A percentile compares a stretch with the other conserved stretches of the same genome.
Evolutionary conservation across 345 rosid genomes (phyloP).

Genomic region (Firmiana major): DNA sequence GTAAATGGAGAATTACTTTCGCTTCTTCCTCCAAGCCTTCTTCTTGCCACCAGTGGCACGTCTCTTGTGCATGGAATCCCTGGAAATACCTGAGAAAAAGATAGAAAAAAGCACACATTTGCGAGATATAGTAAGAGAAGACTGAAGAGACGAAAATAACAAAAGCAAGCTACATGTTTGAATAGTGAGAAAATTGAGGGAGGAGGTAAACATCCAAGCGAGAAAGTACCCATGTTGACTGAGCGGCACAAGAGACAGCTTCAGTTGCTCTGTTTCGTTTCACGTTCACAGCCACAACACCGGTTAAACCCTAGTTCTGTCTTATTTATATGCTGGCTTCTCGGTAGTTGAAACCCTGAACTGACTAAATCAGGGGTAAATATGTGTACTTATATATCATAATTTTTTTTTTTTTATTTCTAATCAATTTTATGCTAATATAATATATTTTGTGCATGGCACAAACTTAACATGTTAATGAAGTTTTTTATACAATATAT

Average conservation of each 20-base stretch:
- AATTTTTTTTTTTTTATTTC: no score
- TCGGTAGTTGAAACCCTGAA: background rate
- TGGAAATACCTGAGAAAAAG: conserved; percentile 46
- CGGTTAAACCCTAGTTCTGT: conserved; percentile 1
- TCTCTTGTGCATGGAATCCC: conserved; percentile 88
- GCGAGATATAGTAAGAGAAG: background rate
- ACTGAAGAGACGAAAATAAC: background rate
- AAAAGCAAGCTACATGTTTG: background rate
- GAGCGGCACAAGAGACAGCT: background rate
- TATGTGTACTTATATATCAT: no score
- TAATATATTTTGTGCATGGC: no score
- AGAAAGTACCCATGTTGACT: conserved; percentile 22
- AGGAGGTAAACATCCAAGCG: background rate
- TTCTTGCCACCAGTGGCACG: conserved; percentile 89
- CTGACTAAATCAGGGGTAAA: no score
- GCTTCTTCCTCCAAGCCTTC: conserved; percentile 90
- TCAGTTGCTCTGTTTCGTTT: background rate
- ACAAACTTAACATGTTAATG: no score
- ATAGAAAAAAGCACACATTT: background rate
- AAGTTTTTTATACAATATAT: no score
- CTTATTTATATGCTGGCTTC: background rate
- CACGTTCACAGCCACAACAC: background rate
- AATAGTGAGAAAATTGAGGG: background rate
- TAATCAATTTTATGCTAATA: no score
- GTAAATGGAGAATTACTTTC: conserved; percentile 41